Conservation (phyloP, 805 yeast genomes). For the Kuraishia floccosa region DNA sequence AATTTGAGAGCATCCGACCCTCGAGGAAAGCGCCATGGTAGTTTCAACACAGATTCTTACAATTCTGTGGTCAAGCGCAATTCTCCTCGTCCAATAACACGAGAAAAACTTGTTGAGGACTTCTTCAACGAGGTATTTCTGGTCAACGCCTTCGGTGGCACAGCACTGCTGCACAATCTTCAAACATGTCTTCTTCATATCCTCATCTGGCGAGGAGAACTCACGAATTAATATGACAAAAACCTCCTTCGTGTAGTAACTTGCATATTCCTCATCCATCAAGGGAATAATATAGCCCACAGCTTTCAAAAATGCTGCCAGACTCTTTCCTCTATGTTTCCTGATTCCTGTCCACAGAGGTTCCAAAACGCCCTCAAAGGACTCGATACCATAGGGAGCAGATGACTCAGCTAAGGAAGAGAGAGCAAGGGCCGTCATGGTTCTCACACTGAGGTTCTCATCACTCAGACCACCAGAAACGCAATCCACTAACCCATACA, state of each 20-base stretch:
- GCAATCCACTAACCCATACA: slow-evolving; percentile 54
- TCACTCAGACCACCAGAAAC: slow-evolving; percentile 49
- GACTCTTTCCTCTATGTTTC: slow-evolving; percentile 63
- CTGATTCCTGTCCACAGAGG: slow-evolving; percentile 75
- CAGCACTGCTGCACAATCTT: slow-evolving; percentile 59
- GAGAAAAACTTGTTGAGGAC: slow-evolving; percentile 53
- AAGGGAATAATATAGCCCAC: slow-evolving; percentile 74
- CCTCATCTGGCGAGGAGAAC: slow-evolving; percentile 76
- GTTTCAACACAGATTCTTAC: slow-evolving; percentile 60
- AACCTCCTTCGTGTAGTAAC: slow-evolving; percentile 66
- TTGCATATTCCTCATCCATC: slow-evolving; percentile 76
- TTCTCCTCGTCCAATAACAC: slow-evolving; percentile 73
- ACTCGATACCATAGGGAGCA: slow-evolving; percentile 82
- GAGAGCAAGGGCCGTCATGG: slow-evolving; percentile 60
- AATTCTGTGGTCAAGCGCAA: slow-evolving; percentile 56
- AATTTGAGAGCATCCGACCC: slow-evolving; percentile 52
- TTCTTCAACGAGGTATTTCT: slow-evolving; percentile 34
- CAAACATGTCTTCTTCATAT: slow-evolving; percentile 68
- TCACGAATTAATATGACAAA: slow-evolving; percentile 60
- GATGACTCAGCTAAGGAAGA: slow-evolving; percentile 72
- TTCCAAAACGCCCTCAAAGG: slow-evolving; percentile 65
- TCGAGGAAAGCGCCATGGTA: slow-evolving; percentile 52
- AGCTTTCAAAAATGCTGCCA: slow-evolving; percentile 69
- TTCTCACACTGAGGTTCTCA: slow-evolving; percentile 56
- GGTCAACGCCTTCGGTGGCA: slow-evolving; percentile 43